These are phyloP conservation scores for Ceratocystis colombiana DNA, from an alignment of 2,329 filamentous ascomycete species.

Conservation along the genomic window DNA sequence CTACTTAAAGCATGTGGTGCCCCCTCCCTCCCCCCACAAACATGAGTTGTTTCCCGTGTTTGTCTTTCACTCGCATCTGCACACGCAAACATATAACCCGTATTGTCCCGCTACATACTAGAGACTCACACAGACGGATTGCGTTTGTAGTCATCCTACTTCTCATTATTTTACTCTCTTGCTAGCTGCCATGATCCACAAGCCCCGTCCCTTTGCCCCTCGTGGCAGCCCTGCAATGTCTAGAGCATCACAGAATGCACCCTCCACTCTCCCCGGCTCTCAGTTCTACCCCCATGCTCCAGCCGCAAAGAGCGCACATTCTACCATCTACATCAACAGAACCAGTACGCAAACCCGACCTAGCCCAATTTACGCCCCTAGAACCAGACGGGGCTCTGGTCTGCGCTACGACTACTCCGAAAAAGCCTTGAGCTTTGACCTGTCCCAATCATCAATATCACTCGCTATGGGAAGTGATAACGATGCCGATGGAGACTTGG, in stretches of 20 bases:
- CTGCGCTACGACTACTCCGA: conserved; percentile 3
- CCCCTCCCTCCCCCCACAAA: not conserved
- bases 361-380: conserved; percentile 1
- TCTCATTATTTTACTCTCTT: not conserved
- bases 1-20: conserved; percentile 2
- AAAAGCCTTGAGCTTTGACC: not conserved
- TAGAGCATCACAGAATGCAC: not conserved
- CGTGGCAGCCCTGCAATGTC: not conserved
- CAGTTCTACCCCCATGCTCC: not conserved
- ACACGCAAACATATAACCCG: not conserved
- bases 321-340: not conserved
- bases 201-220: not conserved
- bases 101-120: not conserved
- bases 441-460: conserved; percentile 5
- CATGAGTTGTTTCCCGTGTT: conserved; percentile 5
- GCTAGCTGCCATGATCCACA: not conserved
- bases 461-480: not conserved
- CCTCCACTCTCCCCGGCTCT: not conserved
- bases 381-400: not conserved
- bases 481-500: conserved; percentile 1
- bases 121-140: not conserved
- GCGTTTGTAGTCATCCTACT: not conserved
- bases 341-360: not conserved
- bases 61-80: not conserved
- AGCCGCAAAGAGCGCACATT: not conserved